Evolutionary conservation across 106 monocot genomes (phyloP).

Genomic region (Xerophyta viscosa): DNA sequence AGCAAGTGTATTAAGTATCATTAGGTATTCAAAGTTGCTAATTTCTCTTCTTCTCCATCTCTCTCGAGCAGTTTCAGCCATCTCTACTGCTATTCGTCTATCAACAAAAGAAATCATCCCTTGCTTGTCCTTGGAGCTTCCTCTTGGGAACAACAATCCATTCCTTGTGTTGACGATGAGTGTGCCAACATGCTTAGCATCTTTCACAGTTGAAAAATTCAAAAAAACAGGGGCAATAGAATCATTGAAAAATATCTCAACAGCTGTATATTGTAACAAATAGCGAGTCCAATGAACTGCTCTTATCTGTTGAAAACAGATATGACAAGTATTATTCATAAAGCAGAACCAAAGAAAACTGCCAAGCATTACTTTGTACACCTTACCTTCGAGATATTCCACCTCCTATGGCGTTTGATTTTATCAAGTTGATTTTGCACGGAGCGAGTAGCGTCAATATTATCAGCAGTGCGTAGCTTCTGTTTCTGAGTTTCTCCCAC

Average conservation of each 20-base stretch:
- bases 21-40: constrained; percentile 95
- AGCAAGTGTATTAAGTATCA: constrained; percentile 88
- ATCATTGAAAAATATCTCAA: constrained; percentile 85
- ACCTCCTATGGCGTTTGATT: constrained; percentile 79
- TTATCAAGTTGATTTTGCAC: constrained; percentile 31
- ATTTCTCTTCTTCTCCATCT: constrained; percentile 96
- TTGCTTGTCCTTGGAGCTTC: constrained; percentile 51
- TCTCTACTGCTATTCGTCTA: constrained; percentile 69
- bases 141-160: constrained; percentile 68
- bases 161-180: constrained; percentile 77
- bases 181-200: constrained; percentile 77
- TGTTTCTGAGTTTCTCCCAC: constrained; percentile 19
- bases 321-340: background rate
- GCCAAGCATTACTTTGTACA: background rate
- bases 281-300: constrained; percentile 90
- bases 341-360: constrained; percentile 4
- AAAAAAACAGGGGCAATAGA: constrained; percentile 78
- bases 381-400: constrained; percentile 68
- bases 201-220: constrained; percentile 68
- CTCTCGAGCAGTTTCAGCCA: constrained; percentile 87
- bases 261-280: constrained; percentile 79
- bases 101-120: constrained; percentile 85
- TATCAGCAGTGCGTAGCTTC: constrained; percentile 18
- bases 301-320: constrained; percentile 61
- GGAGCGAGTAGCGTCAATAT: constrained; percentile 16